phyloP scores from a whole-genome alignment of 805 yeast genomes.

The Brettanomyces nanus region DNA sequence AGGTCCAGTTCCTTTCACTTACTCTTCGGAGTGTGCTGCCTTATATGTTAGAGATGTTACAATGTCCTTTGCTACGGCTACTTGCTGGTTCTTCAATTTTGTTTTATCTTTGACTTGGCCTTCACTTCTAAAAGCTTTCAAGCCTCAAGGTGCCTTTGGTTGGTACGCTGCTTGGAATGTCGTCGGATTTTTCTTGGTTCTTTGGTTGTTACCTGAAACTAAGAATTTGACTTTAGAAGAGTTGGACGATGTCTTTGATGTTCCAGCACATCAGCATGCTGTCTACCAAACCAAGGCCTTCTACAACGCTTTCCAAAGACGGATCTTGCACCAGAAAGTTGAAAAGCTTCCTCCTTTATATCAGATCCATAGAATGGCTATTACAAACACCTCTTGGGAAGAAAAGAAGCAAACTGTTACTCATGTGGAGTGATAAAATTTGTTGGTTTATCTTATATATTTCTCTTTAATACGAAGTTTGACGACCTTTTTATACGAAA shows the following conservation, averaged over 20 bases:
- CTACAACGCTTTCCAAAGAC: constrained; percentile 36
- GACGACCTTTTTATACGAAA: no score
- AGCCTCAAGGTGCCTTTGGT: constrained; percentile 80
- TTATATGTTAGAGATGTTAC: constrained; percentile 73
- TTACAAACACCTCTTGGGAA: constrained; percentile 54
- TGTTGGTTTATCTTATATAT: no score
- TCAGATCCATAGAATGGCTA: constrained; percentile 49
- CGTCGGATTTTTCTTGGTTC: constrained; percentile 59
- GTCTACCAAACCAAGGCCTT: constrained; percentile 32
- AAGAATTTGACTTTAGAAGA: constrained; percentile 68
- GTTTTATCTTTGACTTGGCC: constrained; percentile 79
- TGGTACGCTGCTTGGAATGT: constrained; percentile 84
- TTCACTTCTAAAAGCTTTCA: constrained; percentile 53
- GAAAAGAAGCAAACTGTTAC: constrained; percentile 43
- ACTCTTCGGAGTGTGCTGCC: constrained; percentile 80
- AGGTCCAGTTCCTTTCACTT: constrained; percentile 87
- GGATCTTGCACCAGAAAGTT: constrained; percentile 39
- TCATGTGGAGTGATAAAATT: constrained; percentile 50
- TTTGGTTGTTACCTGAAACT: constrained; percentile 69
- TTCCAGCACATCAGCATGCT: constrained; percentile 51
- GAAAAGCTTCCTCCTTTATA: constrained; percentile 48
- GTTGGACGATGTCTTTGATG: constrained; percentile 63
- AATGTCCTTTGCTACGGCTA: constrained; percentile 71
- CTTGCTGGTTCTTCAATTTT: constrained; percentile 68
- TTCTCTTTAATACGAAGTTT: no score